Evolutionary conservation across 345 rosid species (phyloP).

Genomic region (Tarenaya hassleriana): DNA sequence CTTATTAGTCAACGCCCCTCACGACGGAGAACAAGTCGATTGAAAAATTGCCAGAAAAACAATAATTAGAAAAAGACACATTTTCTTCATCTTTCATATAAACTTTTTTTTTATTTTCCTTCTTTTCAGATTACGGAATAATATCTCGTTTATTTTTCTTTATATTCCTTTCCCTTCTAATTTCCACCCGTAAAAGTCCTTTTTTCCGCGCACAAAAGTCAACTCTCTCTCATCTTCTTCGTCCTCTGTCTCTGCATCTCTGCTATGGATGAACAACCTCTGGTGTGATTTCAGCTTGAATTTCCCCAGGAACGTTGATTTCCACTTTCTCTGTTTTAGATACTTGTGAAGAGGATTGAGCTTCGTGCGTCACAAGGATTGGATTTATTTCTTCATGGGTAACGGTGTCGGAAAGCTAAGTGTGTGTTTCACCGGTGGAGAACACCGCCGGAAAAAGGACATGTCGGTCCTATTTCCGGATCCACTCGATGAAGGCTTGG

Average conservation of each 20-base stretch:
- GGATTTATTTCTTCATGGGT: constrained; percentile 52
- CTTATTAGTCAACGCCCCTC: constrained; percentile 29
- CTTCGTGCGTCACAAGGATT: no score
- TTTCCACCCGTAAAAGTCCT: constrained; percentile 30
- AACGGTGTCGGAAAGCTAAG: constrained; percentile 69
- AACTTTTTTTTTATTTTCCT: background rate
- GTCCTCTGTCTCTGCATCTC: constrained; percentile 20
- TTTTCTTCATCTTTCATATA: background rate
- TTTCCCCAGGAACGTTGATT: background rate
- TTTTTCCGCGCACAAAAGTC: constrained; percentile 41
- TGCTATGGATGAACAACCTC: constrained; percentile 30
- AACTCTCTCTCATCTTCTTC: constrained; percentile 42
- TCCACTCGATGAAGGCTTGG: constrained; percentile 78
- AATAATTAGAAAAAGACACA: background rate
- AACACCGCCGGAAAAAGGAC: constrained; percentile 41
- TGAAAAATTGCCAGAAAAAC: background rate
- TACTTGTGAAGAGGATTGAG: background rate
- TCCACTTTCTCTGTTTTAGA: background rate
- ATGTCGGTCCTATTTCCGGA: constrained; percentile 36
- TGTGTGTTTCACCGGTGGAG: constrained; percentile 60
- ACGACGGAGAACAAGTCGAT: constrained; percentile 16
- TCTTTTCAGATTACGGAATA: constrained; percentile 20
- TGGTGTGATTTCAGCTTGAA: constrained; percentile 15
- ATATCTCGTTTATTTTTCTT: constrained; percentile 4
- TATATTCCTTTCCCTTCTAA: constrained; percentile 23